Evolutionary conservation across 306 rosid genomes (phyloP).

Genomic region (peach (Prunus persica)): Prunus_persica_NCBIv2 NC_034013.1:10003001-10003500

Average conservation of each 20-base stretch:
- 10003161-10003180: neutral
- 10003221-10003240: too few relatives aligned
- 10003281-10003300: too few relatives aligned
- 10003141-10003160: neutral
- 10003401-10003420: neutral
- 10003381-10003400: neutral
- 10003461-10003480: too few relatives aligned
- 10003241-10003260: too few relatives aligned
- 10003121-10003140: neutral
- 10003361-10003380: neutral
- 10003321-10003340: neutral
- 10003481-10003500: too few relatives aligned
- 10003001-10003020: too few relatives aligned
- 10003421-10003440: too few relatives aligned
- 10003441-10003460: too few relatives aligned
- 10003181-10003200: neutral
- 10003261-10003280: neutral
- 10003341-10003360: neutral
- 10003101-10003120: constrained; percentile 4
- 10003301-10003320: neutral
- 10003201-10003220: neutral
- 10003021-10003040: too few relatives aligned
- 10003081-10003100: neutral
- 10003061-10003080: fast-evolving
- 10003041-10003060: too few relatives aligned